These are phyloP conservation scores for Exophiala phaeomuriformis DNA, from an alignment of 2,329 filamentous ascomycete genomes.

Conservation along the genomic window DNA sequence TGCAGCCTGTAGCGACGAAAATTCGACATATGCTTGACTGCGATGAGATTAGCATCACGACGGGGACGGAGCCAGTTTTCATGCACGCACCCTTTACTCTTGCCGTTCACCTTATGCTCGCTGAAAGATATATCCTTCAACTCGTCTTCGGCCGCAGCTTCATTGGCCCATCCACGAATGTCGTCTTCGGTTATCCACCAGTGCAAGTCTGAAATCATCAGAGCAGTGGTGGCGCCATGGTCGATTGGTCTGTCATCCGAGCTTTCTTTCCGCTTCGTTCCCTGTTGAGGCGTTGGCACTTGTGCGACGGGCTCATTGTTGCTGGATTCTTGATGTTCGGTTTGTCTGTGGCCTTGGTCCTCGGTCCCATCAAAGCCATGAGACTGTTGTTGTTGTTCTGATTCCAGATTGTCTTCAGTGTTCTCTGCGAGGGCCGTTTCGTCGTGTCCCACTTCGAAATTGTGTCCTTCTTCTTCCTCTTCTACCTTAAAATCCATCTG, in stretches of 20 bases:
- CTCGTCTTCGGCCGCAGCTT: conserved; percentile 74
- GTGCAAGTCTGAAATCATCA: conserved; percentile 81
- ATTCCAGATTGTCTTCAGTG: conserved; percentile 1
- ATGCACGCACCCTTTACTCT: conserved; percentile 79
- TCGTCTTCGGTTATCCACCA: conserved; percentile 99
- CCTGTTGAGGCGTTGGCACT: conserved; percentile 45
- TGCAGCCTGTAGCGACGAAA: conserved; percentile 73
- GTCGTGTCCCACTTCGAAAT: conserved; percentile 12
- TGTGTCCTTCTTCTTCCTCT: conserved; percentile 26
- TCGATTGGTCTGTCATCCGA: conserved; percentile 51
- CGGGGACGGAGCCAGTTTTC: too few relatives aligned
- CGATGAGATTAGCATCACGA: background rate
- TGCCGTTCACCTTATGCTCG: conserved; percentile 97
- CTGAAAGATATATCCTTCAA: conserved; percentile 92
- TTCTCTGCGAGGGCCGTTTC: conserved; percentile 2
- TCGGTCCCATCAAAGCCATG: background rate
- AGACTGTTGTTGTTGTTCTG: conserved; percentile 1
- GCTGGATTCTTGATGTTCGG: conserved; percentile 1
- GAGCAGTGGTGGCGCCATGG: conserved; percentile 57
- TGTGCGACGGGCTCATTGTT: conserved; percentile 1
- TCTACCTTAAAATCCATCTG: conserved; percentile 42
- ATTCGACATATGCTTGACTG: conserved; percentile 75
- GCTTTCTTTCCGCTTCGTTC: conserved; percentile 56
- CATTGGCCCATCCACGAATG: conserved; percentile 74
- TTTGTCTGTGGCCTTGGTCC: background rate